Percentiles rank a stretch among this genome's conserved stretches.
phyloP scores from a whole-genome alignment of 2,329 filamentous ascomycete species.

The Didymella pomorum region DNA sequence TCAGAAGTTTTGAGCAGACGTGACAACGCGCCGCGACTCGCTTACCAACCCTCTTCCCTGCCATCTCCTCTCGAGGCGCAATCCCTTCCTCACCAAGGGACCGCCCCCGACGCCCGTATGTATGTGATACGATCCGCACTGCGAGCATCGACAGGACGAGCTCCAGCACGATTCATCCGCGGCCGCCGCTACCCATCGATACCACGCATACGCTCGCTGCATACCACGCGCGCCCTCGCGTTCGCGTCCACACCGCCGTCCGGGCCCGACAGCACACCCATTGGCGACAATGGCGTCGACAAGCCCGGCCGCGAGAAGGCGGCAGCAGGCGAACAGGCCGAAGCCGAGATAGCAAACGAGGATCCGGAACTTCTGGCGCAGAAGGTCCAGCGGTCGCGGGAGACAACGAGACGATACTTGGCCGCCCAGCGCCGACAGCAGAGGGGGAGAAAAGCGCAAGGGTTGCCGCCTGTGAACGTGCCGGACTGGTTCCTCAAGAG shows the following conservation, averaged over 20 bases:
- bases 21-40: slow-evolving; percentile 30
- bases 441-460: slow-evolving; percentile 43
- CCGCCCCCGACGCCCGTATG: slow-evolving; percentile 46
- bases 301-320: slow-evolving; percentile 32
- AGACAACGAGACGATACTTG: slow-evolving; percentile 45
- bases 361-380: slow-evolving; percentile 47
- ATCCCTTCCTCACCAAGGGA: slow-evolving; percentile 18
- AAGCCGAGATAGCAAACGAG: slow-evolving; percentile 36
- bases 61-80: slow-evolving; percentile 29
- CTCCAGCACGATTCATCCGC: slow-evolving; percentile 48
- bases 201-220: slow-evolving; percentile 44
- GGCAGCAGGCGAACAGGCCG: slow-evolving; percentile 30
- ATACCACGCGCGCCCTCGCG: slow-evolving; percentile 42
- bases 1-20: slow-evolving; percentile 35
- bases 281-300: slow-evolving; percentile 33
- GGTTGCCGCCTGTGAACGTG: slow-evolving; percentile 56
- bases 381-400: slow-evolving; percentile 48
- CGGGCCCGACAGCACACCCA: slow-evolving; percentile 38
- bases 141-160: slow-evolving; percentile 50
- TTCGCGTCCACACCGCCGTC: slow-evolving; percentile 40
- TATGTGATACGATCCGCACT: slow-evolving; percentile 53
- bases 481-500: slow-evolving; percentile 65
- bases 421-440: slow-evolving; percentile 47
- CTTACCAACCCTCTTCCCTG: slow-evolving; percentile 21
- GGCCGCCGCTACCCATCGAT: slow-evolving; percentile 47